Evolutionary conservation across 257 asterid species (phyloP).

Genomic region (Solanum clarkiae): DNA sequence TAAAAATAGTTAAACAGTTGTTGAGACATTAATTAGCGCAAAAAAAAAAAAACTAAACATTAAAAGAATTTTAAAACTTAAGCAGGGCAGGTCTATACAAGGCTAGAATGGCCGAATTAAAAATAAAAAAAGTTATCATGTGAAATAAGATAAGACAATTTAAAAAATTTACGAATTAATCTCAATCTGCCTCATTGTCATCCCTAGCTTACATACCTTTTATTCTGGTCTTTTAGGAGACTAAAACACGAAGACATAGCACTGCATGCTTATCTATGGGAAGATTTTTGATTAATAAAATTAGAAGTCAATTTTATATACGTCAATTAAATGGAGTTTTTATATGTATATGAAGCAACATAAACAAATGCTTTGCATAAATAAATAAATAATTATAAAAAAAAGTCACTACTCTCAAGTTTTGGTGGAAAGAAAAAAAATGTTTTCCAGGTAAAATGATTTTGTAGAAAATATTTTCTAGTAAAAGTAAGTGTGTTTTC

Average conservation of each 20-base stretch:
- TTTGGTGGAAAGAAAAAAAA: neutral
- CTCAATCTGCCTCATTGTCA: too few relatives aligned
- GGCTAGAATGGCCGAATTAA: too few relatives aligned
- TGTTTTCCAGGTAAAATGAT: neutral
- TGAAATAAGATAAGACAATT: too few relatives aligned
- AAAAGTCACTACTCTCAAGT: neutral
- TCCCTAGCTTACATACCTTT: neutral
- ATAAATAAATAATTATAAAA: neutral
- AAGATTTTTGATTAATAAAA: neutral
- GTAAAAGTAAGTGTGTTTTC: neutral
- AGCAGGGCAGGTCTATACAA: too few relatives aligned
- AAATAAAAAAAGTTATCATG: too few relatives aligned
- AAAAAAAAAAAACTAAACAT: too few relatives aligned
- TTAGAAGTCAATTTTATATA: neutral
- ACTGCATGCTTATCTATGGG: neutral
- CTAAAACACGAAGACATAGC: neutral
- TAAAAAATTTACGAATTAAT: too few relatives aligned
- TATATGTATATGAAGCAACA: neutral
- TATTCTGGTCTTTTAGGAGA: neutral
- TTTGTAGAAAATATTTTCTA: neutral
- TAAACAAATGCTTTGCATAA: neutral
- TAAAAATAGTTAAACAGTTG: too few relatives aligned
- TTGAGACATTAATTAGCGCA: too few relatives aligned
- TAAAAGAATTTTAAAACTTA: too few relatives aligned
- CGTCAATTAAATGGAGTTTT: neutral